phyloP scores from a whole-genome alignment of 208 protist species.

The Lotmaria passim region DNA sequence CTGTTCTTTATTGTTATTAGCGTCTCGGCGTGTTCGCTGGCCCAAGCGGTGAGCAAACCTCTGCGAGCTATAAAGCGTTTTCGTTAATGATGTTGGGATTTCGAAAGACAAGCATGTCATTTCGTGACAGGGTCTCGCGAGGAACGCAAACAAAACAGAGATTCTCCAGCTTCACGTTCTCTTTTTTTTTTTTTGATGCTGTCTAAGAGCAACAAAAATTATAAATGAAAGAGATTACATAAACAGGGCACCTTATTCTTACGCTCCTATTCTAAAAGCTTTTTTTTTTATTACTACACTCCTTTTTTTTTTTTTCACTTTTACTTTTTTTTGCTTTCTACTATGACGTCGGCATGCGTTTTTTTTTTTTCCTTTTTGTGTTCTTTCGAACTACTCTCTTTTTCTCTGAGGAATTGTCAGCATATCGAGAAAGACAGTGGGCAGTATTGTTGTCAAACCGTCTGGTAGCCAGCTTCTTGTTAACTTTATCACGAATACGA shows the following conservation, averaged over 20 bases:
- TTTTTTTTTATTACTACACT: neutral
- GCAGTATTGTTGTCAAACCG: no score
- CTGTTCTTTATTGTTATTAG: no score
- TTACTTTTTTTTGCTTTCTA: neutral
- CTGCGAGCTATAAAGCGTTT: constrained; percentile 2
- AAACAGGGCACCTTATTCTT: no score
- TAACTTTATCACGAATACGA: no score
- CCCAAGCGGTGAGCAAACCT: neutral
- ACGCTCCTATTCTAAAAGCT: no score
- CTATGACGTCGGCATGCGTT: no score
- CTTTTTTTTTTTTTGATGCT: constrained; percentile 5
- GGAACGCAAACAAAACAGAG: neutral
- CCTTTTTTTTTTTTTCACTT: neutral
- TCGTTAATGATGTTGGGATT: neutral
- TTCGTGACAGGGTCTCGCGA: constrained; percentile 2
- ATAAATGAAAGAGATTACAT: no score
- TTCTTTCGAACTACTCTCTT: no score
- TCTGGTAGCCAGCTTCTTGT: neutral
- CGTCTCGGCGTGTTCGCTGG: no score
- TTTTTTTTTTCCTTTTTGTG: neutral
- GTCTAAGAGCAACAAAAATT: neutral
- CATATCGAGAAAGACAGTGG: neutral
- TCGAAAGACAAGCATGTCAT: constrained; percentile 22
- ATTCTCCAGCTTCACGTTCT: neutral
- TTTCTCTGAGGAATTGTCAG: no score